Base-by-base conservation (phyloP, 441 rosid species). In the Adansonia rubrostipa region DNA sequence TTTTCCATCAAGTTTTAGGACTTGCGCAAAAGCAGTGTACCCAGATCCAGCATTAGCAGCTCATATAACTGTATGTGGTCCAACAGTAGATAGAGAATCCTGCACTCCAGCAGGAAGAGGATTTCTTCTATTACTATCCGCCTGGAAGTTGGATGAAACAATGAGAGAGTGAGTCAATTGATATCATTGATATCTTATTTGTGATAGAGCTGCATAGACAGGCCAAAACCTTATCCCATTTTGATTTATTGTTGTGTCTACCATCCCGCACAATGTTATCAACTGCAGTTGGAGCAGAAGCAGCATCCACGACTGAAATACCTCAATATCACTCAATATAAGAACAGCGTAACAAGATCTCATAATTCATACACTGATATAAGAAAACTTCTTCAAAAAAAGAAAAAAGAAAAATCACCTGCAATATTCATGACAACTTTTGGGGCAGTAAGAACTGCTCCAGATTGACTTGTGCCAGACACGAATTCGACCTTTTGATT, bases 21-120 rank as follows among this genome's bases (percentile, higher is more conserved):
- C 97, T 92, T 88, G 92, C 97, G 90, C 97, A 36, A 90, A 96
- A 61, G 95, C 97, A 45, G 96, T 83, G 87, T 92, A 94, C 84
- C 99, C 98, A 57, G 95, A 78, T 57, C 98, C 95, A 84, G 88
- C 92, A 88, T 87, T 92, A 75, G 94, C 83, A 79, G 93, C 89
- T 51, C 98, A 91, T 17, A 89, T 67, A 64, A 93, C 85, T 15
- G 91, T 89, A 81, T 90, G 97, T 78, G 96, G 83, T 54, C 90
- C 90, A 63, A 75, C 87, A 6, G 91, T 64, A 36, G 92, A 79
- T 45, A 91, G 5, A 22, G 92, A 83, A 81, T 93, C 96, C 77
- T 89, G 97, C 4, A 90, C 88, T 72, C 86, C 89, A 45, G 85
- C 51, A 11, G 89, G 80, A 73, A 79, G 81, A 80, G 87, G 84